Base-by-base conservation (phyloP, 2,329 filamentous ascomycete genomes). In the Colletotrichum nymphaeae region DNA sequence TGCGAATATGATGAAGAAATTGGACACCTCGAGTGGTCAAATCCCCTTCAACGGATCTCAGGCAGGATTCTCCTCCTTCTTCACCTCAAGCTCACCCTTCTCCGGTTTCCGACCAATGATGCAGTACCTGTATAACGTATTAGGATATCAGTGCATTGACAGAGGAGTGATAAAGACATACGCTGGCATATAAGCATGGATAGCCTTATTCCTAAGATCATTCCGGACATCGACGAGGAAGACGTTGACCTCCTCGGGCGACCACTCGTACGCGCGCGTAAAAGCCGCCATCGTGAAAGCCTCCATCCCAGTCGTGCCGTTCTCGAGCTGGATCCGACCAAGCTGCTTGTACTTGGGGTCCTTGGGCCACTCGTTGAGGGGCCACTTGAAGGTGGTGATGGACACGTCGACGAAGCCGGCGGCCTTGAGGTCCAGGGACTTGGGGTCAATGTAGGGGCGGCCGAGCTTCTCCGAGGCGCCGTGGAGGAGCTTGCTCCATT, bases 381-480 rank as follows among this genome's bases (percentile, higher is more conserved):
- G 89, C 53, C 90, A 81, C 77, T 88, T 89, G 78, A 87, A 88
- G 2, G 87, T 77, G 22, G 81, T 81, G 77, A 90, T 83, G 35
- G 86, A 83, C 12, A 91, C 84, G 64, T 91, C 87, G 5, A 87
- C 84, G 74, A 91, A 91, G 0, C 89, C 89, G 1, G 84, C 87
- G 30, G 86, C 83, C 53, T 83, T 77, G 67, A 83, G 74, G 52
- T 79, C 79, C 56, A 83, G 0, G 66, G 55, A 0, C 75, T 75
- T 0, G 76, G 78, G 81, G 28, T 30, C 19, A 11, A 53, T 30
- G 56, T 49, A 62, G 9, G 5, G 42, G 16, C 19, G 24, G 5
- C 37, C 49, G 12, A 72, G 46, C 53, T 55, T 58, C 14, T 32
- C 37, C 22, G 46, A 52, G 7, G 63, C 69, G 19, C 78, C 75